Conservation (phyloP, 805 yeast species). For the Naumovozyma castellii region DNA sequence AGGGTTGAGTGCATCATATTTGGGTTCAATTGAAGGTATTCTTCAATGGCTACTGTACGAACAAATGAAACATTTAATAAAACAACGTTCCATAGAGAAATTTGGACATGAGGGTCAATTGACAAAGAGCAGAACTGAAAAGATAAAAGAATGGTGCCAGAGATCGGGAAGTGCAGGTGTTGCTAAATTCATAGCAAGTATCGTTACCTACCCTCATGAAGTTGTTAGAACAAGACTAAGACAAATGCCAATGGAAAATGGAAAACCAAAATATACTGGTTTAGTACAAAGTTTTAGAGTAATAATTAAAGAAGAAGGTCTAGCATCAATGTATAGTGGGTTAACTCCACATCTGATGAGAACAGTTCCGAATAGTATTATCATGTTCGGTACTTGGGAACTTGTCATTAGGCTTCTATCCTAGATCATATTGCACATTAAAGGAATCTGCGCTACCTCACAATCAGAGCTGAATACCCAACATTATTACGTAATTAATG, state of each 20-base stretch:
- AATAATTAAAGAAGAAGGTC: conserved; percentile 86
- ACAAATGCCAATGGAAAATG: conserved; percentile 81
- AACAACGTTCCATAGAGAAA: conserved; percentile 38
- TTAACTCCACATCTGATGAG: conserved; percentile 92
- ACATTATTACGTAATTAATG: too few species aligned
- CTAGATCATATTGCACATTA: conserved; percentile 5
- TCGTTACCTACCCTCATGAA: conserved; percentile 93
- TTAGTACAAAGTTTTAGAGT: conserved; percentile 76
- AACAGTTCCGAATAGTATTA: conserved; percentile 95
- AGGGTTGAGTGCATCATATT: conserved; percentile 89
- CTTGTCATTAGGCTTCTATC: conserved; percentile 54
- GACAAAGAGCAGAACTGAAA: conserved; percentile 41
- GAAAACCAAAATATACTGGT: conserved; percentile 82
- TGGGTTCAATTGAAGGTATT: conserved; percentile 88
- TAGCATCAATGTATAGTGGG: conserved; percentile 92
- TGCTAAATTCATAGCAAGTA: conserved; percentile 87
- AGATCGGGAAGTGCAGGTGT: conserved; percentile 96
- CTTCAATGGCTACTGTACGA: conserved; percentile 95
- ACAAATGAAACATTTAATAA: conserved; percentile 74
- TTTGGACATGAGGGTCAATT: conserved; percentile 28
- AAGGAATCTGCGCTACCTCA: not conserved
- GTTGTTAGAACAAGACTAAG: conserved; percentile 91
- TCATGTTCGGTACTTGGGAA: conserved; percentile 99
- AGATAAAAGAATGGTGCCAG: conserved; percentile 82
- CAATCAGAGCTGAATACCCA: not conserved